Base-by-base conservation (phyloP, 2,329 filamentous ascomycete genomes). In the Claviceps purpurea region DNA sequence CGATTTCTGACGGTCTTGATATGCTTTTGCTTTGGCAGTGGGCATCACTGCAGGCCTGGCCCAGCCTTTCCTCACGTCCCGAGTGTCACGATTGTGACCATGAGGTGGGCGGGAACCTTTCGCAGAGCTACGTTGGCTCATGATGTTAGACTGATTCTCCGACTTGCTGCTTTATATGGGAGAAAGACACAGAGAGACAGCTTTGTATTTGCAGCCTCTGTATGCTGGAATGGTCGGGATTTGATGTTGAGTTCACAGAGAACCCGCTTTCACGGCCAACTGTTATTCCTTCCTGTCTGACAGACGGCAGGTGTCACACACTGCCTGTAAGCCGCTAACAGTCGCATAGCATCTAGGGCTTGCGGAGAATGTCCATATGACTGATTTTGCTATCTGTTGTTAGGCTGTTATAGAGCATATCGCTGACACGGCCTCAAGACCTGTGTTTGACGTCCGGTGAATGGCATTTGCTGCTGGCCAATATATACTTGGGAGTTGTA, bases 21-120 rank as follows among this genome's bases (percentile, higher is more conserved):
- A 55, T 5, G 55, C 18, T 43, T 63, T 62, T 1, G 55, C 56
- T 18, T 62, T 63, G 2, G 58, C 57, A 2, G 58, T 59, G 26
- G 50, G 43, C 58, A 62, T 60, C 5, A 8, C 41, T 13, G 20
- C 20, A 26, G 1, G 2, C 13, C 0, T 42, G 7, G 5, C 8
- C 47, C 50, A 54, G 16, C 6, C 10, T 20, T 30, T 24, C 3
- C 1, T 2, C 14, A 24, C 24, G n/a, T 11, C 22, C 20, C 18
- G 45, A 8, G 22, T 30, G 8, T 30, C 38, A 11, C 41, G 18
- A 10, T 30, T 43, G 39, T 41, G 34, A 4, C n/a, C 48, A 16
- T 5, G 40, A 43, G 2, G 40, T 37, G 42, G 39, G n/a, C 26
- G 39, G n/a, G 30, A 16, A 20, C 34, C 41, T 37, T 20, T 20